Conservation (phyloP, 2,329 filamentous ascomycete genomes). For the Cytospora piceicola region DNA sequence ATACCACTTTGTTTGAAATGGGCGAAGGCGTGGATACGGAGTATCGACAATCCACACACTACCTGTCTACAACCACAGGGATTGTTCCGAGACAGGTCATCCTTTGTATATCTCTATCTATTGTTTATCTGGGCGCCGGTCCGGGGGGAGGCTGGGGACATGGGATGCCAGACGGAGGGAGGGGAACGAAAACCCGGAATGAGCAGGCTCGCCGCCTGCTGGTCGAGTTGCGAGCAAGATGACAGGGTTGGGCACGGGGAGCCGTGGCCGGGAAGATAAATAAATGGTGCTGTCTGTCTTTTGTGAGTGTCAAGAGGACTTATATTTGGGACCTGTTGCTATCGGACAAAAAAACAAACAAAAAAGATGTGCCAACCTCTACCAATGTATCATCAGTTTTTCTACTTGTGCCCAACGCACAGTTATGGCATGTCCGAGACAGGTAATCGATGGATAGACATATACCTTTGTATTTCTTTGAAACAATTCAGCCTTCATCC, state of each 20-base stretch:
- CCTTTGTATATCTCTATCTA: constrained; percentile 26
- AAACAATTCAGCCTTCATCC: constrained; percentile 30
- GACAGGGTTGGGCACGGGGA: constrained; percentile 7
- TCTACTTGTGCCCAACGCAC: constrained; percentile 20
- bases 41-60: constrained; percentile 8
- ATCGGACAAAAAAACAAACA: neutral
- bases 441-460: constrained; percentile 31
- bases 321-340: constrained; percentile 10
- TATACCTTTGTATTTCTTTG: constrained; percentile 26
- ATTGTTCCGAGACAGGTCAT: constrained; percentile 20
- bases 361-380: constrained; percentile 15
- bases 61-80: constrained; percentile 14
- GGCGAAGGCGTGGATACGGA: constrained; percentile 15
- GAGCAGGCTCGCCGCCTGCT: constrained; percentile 28
- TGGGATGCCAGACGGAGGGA: constrained; percentile 14
- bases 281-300: constrained; percentile 18
- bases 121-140: constrained; percentile 21
- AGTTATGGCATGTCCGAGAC: constrained; percentile 25
- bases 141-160: constrained; percentile 8
- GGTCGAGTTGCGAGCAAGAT: constrained; percentile 18
- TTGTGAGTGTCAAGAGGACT: constrained; percentile 11
- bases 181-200: constrained; percentile 15
- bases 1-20: constrained; percentile 30
- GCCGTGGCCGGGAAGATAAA: neutral
- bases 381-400: constrained; percentile 17